A percentile compares a stretch with the other conserved stretches of the same genome.
Evolutionary conservation across 2,329 filamentous ascomycete species (phyloP).

Genomic region (Diaporthe sp.): DNA sequence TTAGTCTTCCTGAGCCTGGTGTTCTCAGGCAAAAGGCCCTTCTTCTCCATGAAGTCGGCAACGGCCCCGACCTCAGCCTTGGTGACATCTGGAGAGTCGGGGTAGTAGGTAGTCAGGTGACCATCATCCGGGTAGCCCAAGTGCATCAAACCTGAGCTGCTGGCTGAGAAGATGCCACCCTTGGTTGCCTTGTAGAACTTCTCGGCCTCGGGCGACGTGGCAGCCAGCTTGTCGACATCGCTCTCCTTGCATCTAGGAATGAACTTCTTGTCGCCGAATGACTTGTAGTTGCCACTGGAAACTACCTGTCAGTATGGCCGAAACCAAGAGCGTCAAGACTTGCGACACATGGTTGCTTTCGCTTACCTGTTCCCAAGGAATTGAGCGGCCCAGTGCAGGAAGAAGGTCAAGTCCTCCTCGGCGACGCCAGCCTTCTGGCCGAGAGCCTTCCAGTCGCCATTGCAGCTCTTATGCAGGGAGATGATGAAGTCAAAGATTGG

Average conservation of each 20-base stretch:
- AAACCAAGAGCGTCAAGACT: no score
- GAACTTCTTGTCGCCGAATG: constrained; percentile 88
- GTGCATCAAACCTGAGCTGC: constrained; percentile 77
- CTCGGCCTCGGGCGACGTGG: constrained; percentile 71
- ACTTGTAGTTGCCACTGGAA: constrained; percentile 86
- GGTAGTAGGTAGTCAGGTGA: constrained; percentile 87
- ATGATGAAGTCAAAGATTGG: constrained; percentile 86
- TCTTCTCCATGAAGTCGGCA: constrained; percentile 80
- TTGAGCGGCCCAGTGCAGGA: constrained; percentile 83
- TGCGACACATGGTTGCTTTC: background rate
- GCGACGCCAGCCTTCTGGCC: constrained; percentile 75
- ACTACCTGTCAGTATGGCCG: background rate
- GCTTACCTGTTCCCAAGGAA: constrained; percentile 65
- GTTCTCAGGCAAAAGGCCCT: constrained; percentile 81
- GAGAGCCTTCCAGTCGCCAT: constrained; percentile 80
- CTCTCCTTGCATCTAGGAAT: constrained; percentile 78
- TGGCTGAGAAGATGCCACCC: constrained; percentile 79
- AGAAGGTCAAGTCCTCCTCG: constrained; percentile 74
- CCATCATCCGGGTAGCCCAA: constrained; percentile 81
- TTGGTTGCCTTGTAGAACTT: constrained; percentile 77
- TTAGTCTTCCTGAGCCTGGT: constrained; percentile 79
- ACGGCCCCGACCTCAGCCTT: constrained; percentile 81
- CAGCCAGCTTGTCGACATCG: constrained; percentile 75
- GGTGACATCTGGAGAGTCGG: constrained; percentile 80
- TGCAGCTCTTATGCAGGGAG: constrained; percentile 74